phyloP scores from a whole-genome alignment of 2,329 filamentous ascomycete species.

The Thelonectria rubi region DNA sequence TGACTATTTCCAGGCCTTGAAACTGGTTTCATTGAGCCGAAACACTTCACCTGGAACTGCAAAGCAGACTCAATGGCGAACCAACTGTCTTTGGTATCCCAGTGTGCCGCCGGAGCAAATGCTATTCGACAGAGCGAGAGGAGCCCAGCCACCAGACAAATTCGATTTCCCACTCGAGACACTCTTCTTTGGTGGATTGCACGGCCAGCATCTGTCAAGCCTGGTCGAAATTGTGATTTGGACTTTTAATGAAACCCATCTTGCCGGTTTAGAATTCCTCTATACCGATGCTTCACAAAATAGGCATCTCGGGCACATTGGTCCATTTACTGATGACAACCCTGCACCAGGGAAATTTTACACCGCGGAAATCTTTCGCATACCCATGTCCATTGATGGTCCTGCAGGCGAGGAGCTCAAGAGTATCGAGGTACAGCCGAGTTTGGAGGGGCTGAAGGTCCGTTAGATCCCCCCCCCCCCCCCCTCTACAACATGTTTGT shows the following conservation, averaged over 20 bases:
- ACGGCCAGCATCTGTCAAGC: conserved; percentile 5
- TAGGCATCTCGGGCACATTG: conserved; percentile 11
- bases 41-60: background rate
- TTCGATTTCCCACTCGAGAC: conserved; percentile 7
- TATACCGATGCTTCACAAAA: conserved; percentile 19
- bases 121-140: conserved; percentile 13
- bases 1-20: conserved; percentile 20
- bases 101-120: conserved; percentile 9
- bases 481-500: background rate
- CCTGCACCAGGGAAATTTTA: background rate
- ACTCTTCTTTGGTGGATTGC: conserved; percentile 23
- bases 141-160: conserved; percentile 2
- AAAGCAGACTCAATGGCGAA: background rate
- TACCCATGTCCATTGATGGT: conserved; percentile 18
- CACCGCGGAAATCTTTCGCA: background rate
- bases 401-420: conserved; percentile 19
- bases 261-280: conserved; percentile 27
- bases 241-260: too few relatives aligned
- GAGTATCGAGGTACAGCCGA: conserved; percentile 14
- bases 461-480: background rate
- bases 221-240: conserved; percentile 21
- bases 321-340: background rate
- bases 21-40: conserved; percentile 24
- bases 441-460: conserved; percentile 20
- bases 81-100: conserved; percentile 28